Evolutionary conservation across 1,139 yeast species (phyloP), one percentile per base, ranked within the genome.

Genomic region (Yamadazyma mexicana): DNA sequence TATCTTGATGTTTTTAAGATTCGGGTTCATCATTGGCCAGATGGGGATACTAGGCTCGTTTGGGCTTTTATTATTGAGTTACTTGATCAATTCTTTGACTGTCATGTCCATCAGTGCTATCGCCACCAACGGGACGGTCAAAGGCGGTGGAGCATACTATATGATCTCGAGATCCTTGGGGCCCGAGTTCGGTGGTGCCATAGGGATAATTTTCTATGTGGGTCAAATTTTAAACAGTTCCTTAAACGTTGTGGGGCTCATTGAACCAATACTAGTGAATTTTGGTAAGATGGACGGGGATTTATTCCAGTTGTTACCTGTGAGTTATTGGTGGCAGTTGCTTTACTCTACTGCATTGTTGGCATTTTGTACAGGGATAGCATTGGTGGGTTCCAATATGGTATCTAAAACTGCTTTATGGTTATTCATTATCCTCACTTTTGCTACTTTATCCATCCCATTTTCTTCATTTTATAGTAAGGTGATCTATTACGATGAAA

Each of bases 401-500:
- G 96, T 92, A 14, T 85, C 96, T 0, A 81, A 79, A 48, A 88
- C 96, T 2, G 96, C 96, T 0, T 78, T 83, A 35, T 66, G 85
- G 32, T 62, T 92, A 30, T 89, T 91, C 53, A 70, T 83, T 27
- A 59, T 88, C 2, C 68, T 92, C 42, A 68, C 87, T 0, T 50
- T 81, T 3, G 83, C 96, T 3, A 89, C 95, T 0, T 46, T 88
- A 1, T 86, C 96, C 0, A 80, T 92, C 22, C 98, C 98, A 1
- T 36, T 88, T 0, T 88, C 97, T 0, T 73, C 85, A 0, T 43
- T 91, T 0, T 62, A 87, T 37, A 84, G 79, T 18, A 55, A 63
- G 27, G 91, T 95, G 0, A 64, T 64, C 39, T 47, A 55, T 43
- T 73, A 79, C 29, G 69, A 77, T 27, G 62, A 66, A 17, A 61